These are phyloP conservation scores for Obba rivulosa DNA, from an alignment of 768 basidiomycete genomes.

Conservation along the genomic window DNA sequence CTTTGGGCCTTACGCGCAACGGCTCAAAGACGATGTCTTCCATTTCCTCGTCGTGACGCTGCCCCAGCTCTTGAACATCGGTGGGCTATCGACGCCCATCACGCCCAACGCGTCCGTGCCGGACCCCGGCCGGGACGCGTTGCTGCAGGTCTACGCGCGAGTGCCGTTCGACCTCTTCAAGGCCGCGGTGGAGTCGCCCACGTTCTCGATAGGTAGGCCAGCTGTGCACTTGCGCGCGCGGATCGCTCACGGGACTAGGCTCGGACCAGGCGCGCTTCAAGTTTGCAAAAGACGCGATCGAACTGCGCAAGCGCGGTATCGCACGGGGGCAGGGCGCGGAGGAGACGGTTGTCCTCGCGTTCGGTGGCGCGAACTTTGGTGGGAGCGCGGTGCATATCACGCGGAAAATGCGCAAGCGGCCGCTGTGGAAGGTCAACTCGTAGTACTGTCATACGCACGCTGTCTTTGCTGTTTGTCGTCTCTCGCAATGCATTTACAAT, in stretches of 20 bases:
- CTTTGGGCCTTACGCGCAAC: slow-evolving; percentile 74
- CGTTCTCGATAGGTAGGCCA: slow-evolving; percentile 66
- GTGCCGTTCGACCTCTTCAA: slow-evolving; percentile 90
- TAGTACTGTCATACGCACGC: slow-evolving; percentile 13
- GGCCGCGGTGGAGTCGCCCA: slow-evolving; percentile 70
- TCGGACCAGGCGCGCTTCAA: slow-evolving; percentile 85
- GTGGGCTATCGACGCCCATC: slow-evolving; percentile 22
- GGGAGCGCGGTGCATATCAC: slow-evolving; percentile 83
- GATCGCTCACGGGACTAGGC: slow-evolving; percentile 32
- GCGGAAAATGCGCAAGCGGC: slow-evolving; percentile 63
- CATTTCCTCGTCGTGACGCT: slow-evolving; percentile 73
- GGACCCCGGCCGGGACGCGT: slow-evolving; percentile 56
- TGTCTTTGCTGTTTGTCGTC: slow-evolving; percentile 12
- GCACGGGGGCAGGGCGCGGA: slow-evolving; percentile 60
- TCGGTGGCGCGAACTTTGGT: slow-evolving; percentile 64
- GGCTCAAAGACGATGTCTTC: slow-evolving; percentile 71
- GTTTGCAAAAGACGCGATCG: slow-evolving; percentile 88
- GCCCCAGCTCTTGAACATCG: slow-evolving; percentile 57
- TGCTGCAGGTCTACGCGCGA: slow-evolving; percentile 69
- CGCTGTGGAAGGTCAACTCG: slow-evolving; percentile 38
- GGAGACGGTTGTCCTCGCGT: slow-evolving; percentile 90
- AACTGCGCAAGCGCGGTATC: slow-evolving; percentile 73
- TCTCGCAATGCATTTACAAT: neutral
- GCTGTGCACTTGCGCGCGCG: neutral
- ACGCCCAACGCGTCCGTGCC: slow-evolving; percentile 26